Evolutionary conservation across 768 basidiomycete species (phyloP), one percentile per base, ranked within the genome.

Genomic region (Serendipita sp.): DNA sequence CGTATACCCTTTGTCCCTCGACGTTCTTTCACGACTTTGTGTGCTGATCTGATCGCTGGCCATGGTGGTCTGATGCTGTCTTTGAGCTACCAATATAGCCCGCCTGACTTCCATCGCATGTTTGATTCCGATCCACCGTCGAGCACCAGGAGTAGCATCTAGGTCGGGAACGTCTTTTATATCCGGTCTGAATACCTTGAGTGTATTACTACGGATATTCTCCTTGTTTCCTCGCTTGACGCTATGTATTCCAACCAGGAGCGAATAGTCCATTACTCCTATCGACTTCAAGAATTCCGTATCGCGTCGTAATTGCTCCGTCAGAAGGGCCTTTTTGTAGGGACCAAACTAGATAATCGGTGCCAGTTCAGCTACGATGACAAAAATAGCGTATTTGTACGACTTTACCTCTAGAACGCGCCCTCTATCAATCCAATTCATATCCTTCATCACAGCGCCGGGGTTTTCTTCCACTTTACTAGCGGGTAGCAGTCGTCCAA

Each of bases 191-290:
- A 96, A 96, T 44, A 97, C 89, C 67, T 86, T 88, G 61, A 98
- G 78, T 51, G 90, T 93, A 68, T 89, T 94, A 67, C 86, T 83
- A 67, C 96, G 80, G 42, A 98, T 75, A 67, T 95, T 93, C 67
- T 99, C 95, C 68, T 81, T 78, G 71, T 98, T 98, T 1, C 95
- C 96, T 43, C 93, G 75, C 67, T 78, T 80, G 82, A 94, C 84
- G 69, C 85, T 88, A 74, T 99, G 96, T 51, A 96, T 90, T 1
- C 96, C 96, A 16, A 98, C 84, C 45, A 99, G 79, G 26, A 99
- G 75, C 66, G 88, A 90, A 71, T 99, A 98, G 72, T 98, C 96
- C 94, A 98, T 97, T 62, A 99, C 94, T 45, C 82, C 75, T 20
- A 96, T 77, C 66, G 74, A 72, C 74, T 87, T 87, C 71, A 99